These are phyloP conservation scores for Aureobasidium sp. DNA, from an alignment of 2,329 filamentous ascomycete genomes.

Conservation along the genomic window DNA sequence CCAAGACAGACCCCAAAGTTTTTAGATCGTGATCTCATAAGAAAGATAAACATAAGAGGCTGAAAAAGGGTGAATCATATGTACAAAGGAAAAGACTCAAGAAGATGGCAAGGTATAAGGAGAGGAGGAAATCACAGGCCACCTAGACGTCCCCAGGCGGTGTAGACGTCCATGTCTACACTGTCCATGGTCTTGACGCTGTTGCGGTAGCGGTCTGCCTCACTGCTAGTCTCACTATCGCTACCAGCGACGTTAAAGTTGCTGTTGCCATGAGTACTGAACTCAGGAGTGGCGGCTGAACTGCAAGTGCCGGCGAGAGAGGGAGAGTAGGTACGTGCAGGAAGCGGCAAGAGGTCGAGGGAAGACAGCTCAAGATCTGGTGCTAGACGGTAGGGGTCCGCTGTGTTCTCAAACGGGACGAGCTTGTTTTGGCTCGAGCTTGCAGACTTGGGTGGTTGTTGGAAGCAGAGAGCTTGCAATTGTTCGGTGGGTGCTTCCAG, in stretches of 20 bases:
- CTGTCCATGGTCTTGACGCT: conserved; percentile 16
- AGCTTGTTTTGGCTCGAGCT: conserved; percentile 14
- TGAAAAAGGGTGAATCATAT: neutral
- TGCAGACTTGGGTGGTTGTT: conserved; percentile 5
- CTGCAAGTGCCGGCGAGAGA: conserved; percentile 10
- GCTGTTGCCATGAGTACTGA: neutral
- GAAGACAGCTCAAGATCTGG: conserved; percentile 19
- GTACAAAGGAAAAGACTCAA: neutral
- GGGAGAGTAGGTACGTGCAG: conserved; percentile 1
- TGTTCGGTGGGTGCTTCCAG: neutral
- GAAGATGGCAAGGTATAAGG: neutral
- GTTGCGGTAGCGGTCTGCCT: conserved; percentile 1
- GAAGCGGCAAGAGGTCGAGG: conserved; percentile 16
- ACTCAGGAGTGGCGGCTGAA: conserved; percentile 13
- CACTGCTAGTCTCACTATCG: neutral
- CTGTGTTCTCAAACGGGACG: conserved; percentile 15
- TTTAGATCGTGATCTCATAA: conserved; percentile 7
- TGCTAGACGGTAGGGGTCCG: conserved; percentile 17
- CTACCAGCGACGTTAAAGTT: neutral
- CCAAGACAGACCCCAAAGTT: neutral
- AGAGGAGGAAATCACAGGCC: neutral
- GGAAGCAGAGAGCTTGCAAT: conserved; percentile 3
- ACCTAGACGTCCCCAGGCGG: conserved; percentile 17
- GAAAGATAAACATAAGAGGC: neutral
- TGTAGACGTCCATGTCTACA: conserved; percentile 15